Conservation (phyloP, 1,139 yeast genomes). For the Nadsonia commutata region DNA sequence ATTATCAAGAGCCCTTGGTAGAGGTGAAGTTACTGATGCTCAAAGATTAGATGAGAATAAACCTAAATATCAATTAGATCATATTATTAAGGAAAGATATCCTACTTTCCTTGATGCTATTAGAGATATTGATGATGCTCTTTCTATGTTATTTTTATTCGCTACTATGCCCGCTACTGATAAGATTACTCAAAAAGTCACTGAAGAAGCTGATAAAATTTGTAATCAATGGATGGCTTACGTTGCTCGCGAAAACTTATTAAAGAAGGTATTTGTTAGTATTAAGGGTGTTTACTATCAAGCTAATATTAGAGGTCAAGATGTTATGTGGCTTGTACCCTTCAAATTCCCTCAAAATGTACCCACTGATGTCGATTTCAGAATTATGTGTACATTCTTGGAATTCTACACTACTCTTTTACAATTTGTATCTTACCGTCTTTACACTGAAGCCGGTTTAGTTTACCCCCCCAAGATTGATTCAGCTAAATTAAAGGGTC, state of each 20-base stretch:
- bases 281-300: constrained; percentile 96
- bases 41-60: constrained; percentile 68
- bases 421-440: constrained; percentile 73
- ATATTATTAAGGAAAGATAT: constrained; percentile 85
- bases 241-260: constrained; percentile 68
- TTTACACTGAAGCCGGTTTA: constrained; percentile 72
- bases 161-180: constrained; percentile 93
- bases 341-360: constrained; percentile 92
- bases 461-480: constrained; percentile 87
- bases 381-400: constrained; percentile 91
- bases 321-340: constrained; percentile 91
- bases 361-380: constrained; percentile 88
- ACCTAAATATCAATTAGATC: constrained; percentile 77
- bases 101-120: constrained; percentile 88
- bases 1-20: constrained; percentile 76
- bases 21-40: constrained; percentile 85
- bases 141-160: constrained; percentile 86
- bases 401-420: constrained; percentile 88
- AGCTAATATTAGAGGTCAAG: constrained; percentile 82
- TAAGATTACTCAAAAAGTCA: constrained; percentile 60
- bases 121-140: constrained; percentile 88
- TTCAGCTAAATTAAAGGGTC: constrained; percentile 54
- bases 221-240: constrained; percentile 94
- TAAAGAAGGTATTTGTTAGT: constrained; percentile 85
- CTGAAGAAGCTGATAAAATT: constrained; percentile 71